Base-by-base conservation (phyloP, 306 rosid genomes). In the Cicer bijugum region DNA sequence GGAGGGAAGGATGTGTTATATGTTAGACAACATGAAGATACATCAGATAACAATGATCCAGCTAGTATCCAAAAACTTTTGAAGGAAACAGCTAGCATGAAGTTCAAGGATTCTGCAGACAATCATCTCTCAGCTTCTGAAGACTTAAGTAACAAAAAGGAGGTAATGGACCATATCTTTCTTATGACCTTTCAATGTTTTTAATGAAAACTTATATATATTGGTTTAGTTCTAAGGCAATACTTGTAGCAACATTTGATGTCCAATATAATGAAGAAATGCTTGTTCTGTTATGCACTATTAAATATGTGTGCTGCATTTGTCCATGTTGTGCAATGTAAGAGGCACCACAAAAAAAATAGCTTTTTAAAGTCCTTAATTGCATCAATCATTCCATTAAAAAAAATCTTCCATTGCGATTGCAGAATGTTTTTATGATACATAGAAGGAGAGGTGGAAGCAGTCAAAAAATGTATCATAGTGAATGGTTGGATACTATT, bases 1-100 rank as follows among this genome's bases (percentile, higher is more conserved):
- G 98, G 98, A 72, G 98, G 96, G 71, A 90, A 90, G 84, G 94
- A 92, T 83, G 92, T 90, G 69, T 75, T 92, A 72, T 92, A 87
- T 72, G 70, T 90, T 87, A 90, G 90, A 78, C 94, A 92, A 78
- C 35, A 28, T 4, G 90, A 83, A 80, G 88, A 82, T 82, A 69
- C 92, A 63, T 85, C 96, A 38, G 72, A 81, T 79, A 83, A 88
- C 63, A 23, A 23, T 65, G 87, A 87, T 78, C 88, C 87, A 12
- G 71, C 86, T 20, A 86, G 85, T 71, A 86, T 90, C 64, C 97
- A 85, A 69, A 87, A 88, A 38, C 79, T 81, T 75, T 61, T 92
- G 77, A 84, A 84, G 72, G 89, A 90, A 53, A 79, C 82, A 75
- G 96, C 96, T 39, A 89, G 71, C 72, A 85, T 65, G 71, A 85